Evolutionary conservation across 2,329 filamentous ascomycete species (phyloP), one percentile per base, ranked within the genome.

Genomic region (Reticulascus tulasneorum): DNA sequence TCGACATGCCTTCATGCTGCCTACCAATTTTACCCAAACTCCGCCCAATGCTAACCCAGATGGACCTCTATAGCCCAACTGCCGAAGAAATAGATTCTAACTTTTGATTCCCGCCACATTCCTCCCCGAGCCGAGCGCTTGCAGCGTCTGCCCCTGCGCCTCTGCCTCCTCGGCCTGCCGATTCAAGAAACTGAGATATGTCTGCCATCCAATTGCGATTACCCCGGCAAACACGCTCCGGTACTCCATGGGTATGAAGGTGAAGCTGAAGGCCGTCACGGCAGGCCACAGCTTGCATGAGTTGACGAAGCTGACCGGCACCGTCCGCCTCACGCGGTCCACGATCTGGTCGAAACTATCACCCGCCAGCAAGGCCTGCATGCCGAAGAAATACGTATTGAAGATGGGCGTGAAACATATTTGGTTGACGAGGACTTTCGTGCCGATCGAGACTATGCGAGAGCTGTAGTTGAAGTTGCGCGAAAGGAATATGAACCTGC

Each of bases 161-260:
- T 39, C 29, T 15, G 39, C 36, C 25, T 35, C 42, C 22, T 46
- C 47, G 2, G 86, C 86, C 44, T 69, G 67, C 51, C 83, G 74
- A 52, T 94, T 94, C 52, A 94, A 60, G 59, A 80, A 85, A 48
- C 82, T 86, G 49, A 96, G 55, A 68, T 95, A 96, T 1, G 87
- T 89, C 73, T 95, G 90, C 90, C 90, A 96, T 0, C 85, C 86
- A 33, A 95, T 83, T 2, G 87, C 86, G 46, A 94, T 75, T 7
- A 84, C 64, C 2, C 86, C 87, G 0, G 84, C 79, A 49, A 95
- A 93, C 12, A 94, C 73, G 49, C 80, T 86, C 33, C 90, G 71
- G 60, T 87, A 91, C 53, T 91, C 80, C 30, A 88, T 69, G 18
- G 82, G 78, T 5, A 96, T 67, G 52, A 87, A 93, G n/a, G 84